These are phyloP conservation scores for Colletotrichum neosansevieriae DNA, from an alignment of 2,329 filamentous ascomycete species.

Conservation along the genomic window DNA sequence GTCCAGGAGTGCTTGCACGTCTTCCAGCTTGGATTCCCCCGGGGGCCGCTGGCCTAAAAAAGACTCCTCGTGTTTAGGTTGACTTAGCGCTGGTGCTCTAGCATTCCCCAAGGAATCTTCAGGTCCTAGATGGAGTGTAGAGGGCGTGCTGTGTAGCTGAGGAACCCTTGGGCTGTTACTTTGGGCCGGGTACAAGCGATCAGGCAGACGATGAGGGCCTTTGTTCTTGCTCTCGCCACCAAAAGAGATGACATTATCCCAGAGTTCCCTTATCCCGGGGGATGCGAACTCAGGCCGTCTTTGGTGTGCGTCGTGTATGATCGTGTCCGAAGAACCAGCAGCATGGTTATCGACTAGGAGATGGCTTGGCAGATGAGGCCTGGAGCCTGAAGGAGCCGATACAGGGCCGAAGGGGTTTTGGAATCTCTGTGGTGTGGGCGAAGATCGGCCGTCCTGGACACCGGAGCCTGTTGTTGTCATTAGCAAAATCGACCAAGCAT, in stretches of 20 bases:
- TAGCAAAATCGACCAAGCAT: background rate
- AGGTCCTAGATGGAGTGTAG: background rate
- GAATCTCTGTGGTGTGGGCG: background rate
- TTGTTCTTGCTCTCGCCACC: background rate
- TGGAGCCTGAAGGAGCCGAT: conserved; percentile 10
- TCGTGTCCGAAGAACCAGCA: conserved; percentile 51
- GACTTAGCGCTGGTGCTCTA: background rate
- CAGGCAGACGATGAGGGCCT: background rate
- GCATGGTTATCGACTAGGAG: conserved; percentile 30
- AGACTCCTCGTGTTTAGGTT: conserved; percentile 22
- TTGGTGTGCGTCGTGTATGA: conserved; percentile 51
- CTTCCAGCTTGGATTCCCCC: background rate
- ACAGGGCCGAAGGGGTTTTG: conserved; percentile 39
- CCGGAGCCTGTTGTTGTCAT: conserved; percentile 3
- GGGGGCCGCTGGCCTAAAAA: conserved; percentile 41
- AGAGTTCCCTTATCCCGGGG: background rate
- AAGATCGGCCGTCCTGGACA: background rate
- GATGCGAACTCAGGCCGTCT: conserved; percentile 39
- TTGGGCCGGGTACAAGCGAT: background rate
- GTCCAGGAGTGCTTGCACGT: conserved; percentile 20
- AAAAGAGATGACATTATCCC: background rate
- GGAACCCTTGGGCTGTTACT: background rate
- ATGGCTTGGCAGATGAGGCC: conserved; percentile 29
- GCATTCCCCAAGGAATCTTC: background rate
- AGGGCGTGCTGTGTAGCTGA: background rate